Conservation (phyloP, 2,329 filamentous ascomycete genomes). For the Ustulina deusta region DNA sequence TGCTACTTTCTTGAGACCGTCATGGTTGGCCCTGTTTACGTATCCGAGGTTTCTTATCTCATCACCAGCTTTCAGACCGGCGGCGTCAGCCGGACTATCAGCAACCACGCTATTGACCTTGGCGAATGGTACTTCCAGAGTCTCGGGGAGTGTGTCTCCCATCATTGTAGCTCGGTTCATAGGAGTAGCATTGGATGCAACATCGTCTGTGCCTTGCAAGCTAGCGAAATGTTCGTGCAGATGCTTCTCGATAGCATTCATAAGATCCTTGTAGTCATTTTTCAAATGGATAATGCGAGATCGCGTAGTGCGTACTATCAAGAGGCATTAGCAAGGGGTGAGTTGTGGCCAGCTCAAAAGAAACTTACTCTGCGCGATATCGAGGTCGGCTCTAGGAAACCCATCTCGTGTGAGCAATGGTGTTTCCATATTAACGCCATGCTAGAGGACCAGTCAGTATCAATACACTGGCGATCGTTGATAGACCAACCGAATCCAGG, state of each 20-base stretch:
- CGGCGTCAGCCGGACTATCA: conserved; percentile 82
- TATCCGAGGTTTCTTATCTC: conserved; percentile 86
- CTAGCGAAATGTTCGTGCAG: conserved; percentile 93
- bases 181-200: conserved; percentile 40
- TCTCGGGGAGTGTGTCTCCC: conserved; percentile 53
- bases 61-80: conserved; percentile 85
- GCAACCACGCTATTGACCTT: conserved; percentile 86
- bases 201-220: conserved; percentile 65
- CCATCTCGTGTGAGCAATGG: conserved; percentile 88
- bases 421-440: conserved; percentile 93
- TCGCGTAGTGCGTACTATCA: conserved; percentile 87
- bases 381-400: conserved; percentile 91
- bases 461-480: conserved; percentile 21
- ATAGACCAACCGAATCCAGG: conserved; percentile 79
- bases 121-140: conserved; percentile 74
- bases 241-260: conserved; percentile 83
- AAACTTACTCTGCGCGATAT: conserved; percentile 87
- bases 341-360: neutral
- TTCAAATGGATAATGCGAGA: conserved; percentile 88
- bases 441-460: conserved; percentile 64
- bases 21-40: conserved; percentile 86
- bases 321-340: conserved; percentile 34
- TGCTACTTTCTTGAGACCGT: conserved; percentile 85
- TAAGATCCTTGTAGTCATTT: conserved; percentile 93
- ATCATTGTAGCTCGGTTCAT: conserved; percentile 45